These are phyloP conservation scores for Kodamaea fungicola DNA, from an alignment of 1,139 yeast genomes.

Conservation along the genomic window DNA sequence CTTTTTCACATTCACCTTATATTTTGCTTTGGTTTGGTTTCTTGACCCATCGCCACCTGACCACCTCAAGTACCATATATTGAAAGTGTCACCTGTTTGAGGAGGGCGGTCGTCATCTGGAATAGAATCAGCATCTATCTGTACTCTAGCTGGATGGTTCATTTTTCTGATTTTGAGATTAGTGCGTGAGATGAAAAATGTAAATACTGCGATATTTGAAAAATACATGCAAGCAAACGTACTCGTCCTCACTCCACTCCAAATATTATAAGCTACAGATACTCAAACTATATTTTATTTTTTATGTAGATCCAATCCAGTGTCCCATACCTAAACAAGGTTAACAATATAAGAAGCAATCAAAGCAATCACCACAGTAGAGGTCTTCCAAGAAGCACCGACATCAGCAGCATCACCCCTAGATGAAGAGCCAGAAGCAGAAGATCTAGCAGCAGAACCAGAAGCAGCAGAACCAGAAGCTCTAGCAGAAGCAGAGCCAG, in stretches of 20 bases:
- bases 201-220: no score
- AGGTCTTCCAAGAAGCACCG: slow-evolving; percentile 36
- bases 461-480: slow-evolving; percentile 5
- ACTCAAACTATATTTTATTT: no score
- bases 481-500: slow-evolving; percentile 9
- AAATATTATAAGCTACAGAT: no score
- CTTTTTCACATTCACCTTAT: slow-evolving; percentile 53
- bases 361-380: slow-evolving; percentile 35
- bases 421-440: slow-evolving; percentile 9
- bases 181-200: no score
- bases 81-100: slow-evolving; percentile 77
- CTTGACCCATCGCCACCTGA: slow-evolving; percentile 59
- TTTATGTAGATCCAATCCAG: no score
- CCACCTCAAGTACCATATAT: slow-evolving; percentile 90
- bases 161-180: no score
- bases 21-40: slow-evolving; percentile 31
- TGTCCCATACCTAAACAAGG: slow-evolving; percentile 19
- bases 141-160: slow-evolving; percentile 51
- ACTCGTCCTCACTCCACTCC: no score
- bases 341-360: slow-evolving; percentile 38
- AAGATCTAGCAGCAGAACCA: slow-evolving; percentile 5
- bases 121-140: slow-evolving; percentile 64
- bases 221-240: no score
- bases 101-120: slow-evolving; percentile 66
- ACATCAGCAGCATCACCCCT: slow-evolving; percentile 13